phyloP scores from a whole-genome alignment of 164 flowering plant genomes.

The Taxillus chinensis region DNA sequence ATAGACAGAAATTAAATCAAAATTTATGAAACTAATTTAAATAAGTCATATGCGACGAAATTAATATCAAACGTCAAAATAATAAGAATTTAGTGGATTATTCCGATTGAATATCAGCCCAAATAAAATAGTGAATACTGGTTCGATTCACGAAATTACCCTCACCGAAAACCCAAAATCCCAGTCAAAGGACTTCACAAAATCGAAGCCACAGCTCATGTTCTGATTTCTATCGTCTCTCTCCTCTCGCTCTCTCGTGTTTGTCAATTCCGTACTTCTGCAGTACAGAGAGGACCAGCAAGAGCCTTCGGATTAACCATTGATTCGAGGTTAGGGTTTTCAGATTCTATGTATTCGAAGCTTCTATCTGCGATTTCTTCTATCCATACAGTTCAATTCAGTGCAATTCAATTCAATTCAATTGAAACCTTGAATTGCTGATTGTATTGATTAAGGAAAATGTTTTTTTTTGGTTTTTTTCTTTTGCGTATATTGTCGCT shows the following conservation, averaged over 20 bases:
- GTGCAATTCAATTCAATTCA: not conserved
- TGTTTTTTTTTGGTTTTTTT: too few relatives aligned
- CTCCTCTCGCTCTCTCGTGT: not conserved
- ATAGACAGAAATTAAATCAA: too few relatives aligned
- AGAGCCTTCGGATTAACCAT: not conserved
- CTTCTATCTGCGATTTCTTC: not conserved
- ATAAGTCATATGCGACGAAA: too few relatives aligned
- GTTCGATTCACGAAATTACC: not conserved
- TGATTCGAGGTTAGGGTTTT: not conserved
- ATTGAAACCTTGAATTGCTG: not conserved
- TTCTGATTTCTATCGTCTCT: not conserved
- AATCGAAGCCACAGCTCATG: not conserved
- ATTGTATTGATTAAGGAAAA: too few relatives aligned
- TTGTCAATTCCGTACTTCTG: not conserved
- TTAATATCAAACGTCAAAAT: too few relatives aligned
- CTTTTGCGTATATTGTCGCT: too few relatives aligned
- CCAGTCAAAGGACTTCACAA: not conserved
- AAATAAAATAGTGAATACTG: not conserved
- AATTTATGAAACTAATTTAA: too few relatives aligned
- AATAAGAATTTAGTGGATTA: too few relatives aligned
- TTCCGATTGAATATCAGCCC: too few relatives aligned
- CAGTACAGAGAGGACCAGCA: not conserved
- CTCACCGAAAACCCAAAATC: not conserved
- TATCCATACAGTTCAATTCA: not conserved
- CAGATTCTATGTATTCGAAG: not conserved